These are phyloP conservation scores for Podosphaera fusca DNA, from an alignment of 2,329 filamentous ascomycete genomes.

Conservation along the genomic window DNA sequence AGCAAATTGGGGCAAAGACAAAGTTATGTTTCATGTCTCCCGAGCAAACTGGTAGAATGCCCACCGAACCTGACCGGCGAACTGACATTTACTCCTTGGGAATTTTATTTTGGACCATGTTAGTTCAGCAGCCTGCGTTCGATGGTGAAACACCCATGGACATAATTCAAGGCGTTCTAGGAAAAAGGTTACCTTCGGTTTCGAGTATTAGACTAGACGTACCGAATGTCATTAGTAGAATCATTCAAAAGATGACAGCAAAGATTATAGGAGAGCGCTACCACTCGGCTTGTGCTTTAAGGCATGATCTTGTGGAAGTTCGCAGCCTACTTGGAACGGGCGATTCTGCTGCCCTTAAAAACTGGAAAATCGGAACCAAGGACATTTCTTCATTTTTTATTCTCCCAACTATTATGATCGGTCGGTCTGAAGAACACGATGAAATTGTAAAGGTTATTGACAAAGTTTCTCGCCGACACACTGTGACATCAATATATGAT, in stretches of 20 bases:
- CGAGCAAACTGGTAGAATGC: conserved; percentile 83
- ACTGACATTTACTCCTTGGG: conserved; percentile 89
- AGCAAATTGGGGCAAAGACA: conserved; percentile 64
- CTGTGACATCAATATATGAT: conserved; percentile 21
- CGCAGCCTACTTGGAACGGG: conserved; percentile 54
- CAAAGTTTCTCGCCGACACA: conserved; percentile 30
- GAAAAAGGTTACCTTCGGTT: conserved; percentile 53
- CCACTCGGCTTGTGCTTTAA: conserved; percentile 67
- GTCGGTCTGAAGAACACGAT: conserved; percentile 47
- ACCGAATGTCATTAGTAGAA: conserved; percentile 56
- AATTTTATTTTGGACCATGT: conserved; percentile 66
- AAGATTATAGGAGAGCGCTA: conserved; percentile 75
- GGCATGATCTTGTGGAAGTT: conserved; percentile 54
- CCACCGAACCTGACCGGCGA: conserved; percentile 70
- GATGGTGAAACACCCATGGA: conserved; percentile 61
- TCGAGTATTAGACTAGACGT: conserved; percentile 60
- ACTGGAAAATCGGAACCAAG: conserved; percentile 53
- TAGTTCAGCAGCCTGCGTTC: conserved; percentile 61
- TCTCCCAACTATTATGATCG: conserved; percentile 63
- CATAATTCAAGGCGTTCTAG: conserved; percentile 74
- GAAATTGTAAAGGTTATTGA: conserved; percentile 54
- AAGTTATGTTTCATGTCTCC: conserved; percentile 84
- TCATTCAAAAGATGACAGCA: conserved; percentile 81
- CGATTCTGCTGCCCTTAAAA: conserved; percentile 43
- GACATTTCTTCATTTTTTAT: conserved; percentile 87